These are phyloP conservation scores for Saccharomyces uvarum DNA, from an alignment of 1,139 yeast species.

Conservation along the genomic window DNA sequence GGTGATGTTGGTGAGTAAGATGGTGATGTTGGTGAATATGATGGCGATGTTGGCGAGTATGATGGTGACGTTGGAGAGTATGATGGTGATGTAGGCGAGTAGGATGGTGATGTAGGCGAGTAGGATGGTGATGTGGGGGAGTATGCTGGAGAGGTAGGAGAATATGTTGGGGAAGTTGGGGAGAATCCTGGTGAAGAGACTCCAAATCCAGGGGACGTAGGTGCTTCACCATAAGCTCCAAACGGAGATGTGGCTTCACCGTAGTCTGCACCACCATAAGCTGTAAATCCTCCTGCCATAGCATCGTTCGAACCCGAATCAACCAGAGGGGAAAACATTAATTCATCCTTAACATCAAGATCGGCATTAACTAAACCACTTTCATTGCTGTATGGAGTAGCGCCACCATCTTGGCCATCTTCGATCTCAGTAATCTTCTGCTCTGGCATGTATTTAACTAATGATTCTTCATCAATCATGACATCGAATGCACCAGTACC, in stretches of 20 bases:
- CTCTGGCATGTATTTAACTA: slow-evolving; percentile 43
- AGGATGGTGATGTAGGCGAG: slow-evolving; percentile 66
- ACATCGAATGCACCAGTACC: slow-evolving; percentile 99
- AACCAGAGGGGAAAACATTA: slow-evolving; percentile 90
- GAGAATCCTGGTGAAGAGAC: slow-evolving; percentile 67
- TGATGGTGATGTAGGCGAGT: slow-evolving; percentile 62
- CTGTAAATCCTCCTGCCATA: slow-evolving; percentile 79
- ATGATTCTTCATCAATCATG: slow-evolving; percentile 83
- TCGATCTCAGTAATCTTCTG: slow-evolving; percentile 36
- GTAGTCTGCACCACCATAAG: slow-evolving; percentile 66
- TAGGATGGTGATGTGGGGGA: slow-evolving; percentile 72
- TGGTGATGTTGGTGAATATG: slow-evolving; percentile 54
- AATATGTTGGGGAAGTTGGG: slow-evolving; percentile 68
- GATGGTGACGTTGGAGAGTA: slow-evolving; percentile 63
- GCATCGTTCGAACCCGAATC: slow-evolving; percentile 76
- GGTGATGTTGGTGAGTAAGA: slow-evolving; percentile 57
- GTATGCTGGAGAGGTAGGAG: slow-evolving; percentile 66
- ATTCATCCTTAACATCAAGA: slow-evolving; percentile 70
- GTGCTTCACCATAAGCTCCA: slow-evolving; percentile 51
- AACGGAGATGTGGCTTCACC: slow-evolving; percentile 61
- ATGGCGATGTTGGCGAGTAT: slow-evolving; percentile 54
- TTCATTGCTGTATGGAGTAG: slow-evolving; percentile 84
- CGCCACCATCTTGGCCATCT: slow-evolving; percentile 69
- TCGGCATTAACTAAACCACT: slow-evolving; percentile 70
- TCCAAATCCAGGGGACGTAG: slow-evolving; percentile 63